A percentile compares a stretch with the other conserved stretches of the same genome.
phyloP scores from a whole-genome alignment of 371 early-diverging fungal species.

The Actinomortierella wolfii region DNA sequence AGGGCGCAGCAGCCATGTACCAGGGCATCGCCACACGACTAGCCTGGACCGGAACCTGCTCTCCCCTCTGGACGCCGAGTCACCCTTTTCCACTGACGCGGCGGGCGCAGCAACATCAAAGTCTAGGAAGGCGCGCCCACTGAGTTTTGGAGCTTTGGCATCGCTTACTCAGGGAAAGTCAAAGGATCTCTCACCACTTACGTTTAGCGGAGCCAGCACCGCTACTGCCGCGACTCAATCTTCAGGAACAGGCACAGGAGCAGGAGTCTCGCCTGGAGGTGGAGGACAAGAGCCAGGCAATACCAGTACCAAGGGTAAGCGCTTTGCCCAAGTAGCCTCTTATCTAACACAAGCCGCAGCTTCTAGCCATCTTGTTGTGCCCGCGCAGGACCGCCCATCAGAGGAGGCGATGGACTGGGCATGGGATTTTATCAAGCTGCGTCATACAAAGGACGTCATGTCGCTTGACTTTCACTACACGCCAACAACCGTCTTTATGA shows the following conservation, averaged over 20 bases:
- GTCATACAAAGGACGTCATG: constrained; percentile 39
- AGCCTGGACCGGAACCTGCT: constrained; percentile 27
- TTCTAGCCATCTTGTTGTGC: constrained; percentile 16
- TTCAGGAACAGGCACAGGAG: constrained; percentile 8
- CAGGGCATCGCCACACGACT: constrained; percentile 11
- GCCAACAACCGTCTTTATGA: constrained; percentile 33
- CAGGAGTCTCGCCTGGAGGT: constrained; percentile 4
- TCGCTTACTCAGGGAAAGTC: constrained; percentile 33
- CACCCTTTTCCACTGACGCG: neutral
- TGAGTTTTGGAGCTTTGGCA: constrained; percentile 38
- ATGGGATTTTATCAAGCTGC: constrained; percentile 33
- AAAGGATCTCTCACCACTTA: constrained; percentile 6
- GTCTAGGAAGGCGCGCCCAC: constrained; percentile 22
- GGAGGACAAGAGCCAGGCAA: constrained; percentile 1
- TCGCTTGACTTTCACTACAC: constrained; percentile 42
- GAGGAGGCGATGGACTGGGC: constrained; percentile 37
- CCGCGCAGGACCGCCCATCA: constrained; percentile 18
- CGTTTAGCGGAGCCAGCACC: neutral
- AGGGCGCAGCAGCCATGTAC: neutral
- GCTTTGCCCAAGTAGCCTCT: constrained; percentile 31
- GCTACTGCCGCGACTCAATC: neutral
- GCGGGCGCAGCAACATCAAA: constrained; percentile 5
- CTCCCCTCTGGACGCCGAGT: constrained; percentile 16
- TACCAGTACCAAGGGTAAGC: constrained; percentile 14
- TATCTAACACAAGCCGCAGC: constrained; percentile 38